These are phyloP conservation scores for Halophytophthora polymorphica DNA, from an alignment of 352 stramenopile species.

Conservation along the genomic window DNA sequence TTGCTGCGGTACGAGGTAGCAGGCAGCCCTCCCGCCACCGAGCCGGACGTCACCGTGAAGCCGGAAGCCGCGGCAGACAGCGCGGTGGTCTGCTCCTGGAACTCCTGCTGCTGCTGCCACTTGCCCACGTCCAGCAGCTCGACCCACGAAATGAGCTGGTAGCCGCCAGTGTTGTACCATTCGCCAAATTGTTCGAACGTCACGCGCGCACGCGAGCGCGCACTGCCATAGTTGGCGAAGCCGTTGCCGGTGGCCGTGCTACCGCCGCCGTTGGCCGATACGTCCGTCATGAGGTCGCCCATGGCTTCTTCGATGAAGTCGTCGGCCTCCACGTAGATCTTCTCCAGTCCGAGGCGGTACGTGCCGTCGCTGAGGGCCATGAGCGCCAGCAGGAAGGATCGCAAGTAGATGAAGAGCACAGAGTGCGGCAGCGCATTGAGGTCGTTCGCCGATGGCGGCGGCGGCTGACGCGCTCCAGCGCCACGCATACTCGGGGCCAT, in stretches of 20 bases:
- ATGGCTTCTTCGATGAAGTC: slow-evolving; percentile 86
- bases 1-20: slow-evolving; percentile 27
- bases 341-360: slow-evolving; percentile 78
- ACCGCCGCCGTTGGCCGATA: slow-evolving; percentile 44
- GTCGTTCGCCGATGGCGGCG: slow-evolving; percentile 38
- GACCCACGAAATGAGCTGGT: slow-evolving; percentile 83
- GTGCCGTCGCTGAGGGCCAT: slow-evolving; percentile 86
- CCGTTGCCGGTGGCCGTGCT: slow-evolving; percentile 26
- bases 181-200: slow-evolving; percentile 91
- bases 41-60: not conserved
- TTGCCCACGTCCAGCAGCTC: slow-evolving; percentile 80
- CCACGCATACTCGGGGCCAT: slow-evolving; percentile 21
- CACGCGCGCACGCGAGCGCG: slow-evolving; percentile 60
- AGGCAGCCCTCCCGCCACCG: slow-evolving; percentile 20
- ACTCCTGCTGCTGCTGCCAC: slow-evolving; percentile 80
- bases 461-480: slow-evolving; percentile 29
- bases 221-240: slow-evolving; percentile 61
- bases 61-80: slow-evolving; percentile 21
- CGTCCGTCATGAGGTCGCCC: slow-evolving; percentile 80
- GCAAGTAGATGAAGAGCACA: slow-evolving; percentile 83
- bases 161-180: slow-evolving; percentile 86
- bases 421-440: slow-evolving; percentile 69
- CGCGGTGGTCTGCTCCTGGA: slow-evolving; percentile 42
- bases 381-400: slow-evolving; percentile 77
- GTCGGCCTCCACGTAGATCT: slow-evolving; percentile 84